Evolutionary conservation across 2,329 filamentous ascomycete species (phyloP).

Genomic region (Neophaeococcomyces mojaviensis): DNA sequence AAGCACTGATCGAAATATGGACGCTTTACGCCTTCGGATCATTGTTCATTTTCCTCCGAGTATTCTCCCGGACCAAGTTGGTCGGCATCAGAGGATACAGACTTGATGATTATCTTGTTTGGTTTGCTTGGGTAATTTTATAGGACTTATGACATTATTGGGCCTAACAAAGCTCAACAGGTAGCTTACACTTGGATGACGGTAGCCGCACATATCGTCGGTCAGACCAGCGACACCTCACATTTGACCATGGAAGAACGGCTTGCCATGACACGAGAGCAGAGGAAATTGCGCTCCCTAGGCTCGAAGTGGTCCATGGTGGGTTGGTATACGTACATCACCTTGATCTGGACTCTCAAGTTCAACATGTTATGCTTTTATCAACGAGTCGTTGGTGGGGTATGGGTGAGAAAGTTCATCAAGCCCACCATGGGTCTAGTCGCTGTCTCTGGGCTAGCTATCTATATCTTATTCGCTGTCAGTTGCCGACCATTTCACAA

Average conservation of each 20-base stretch:
- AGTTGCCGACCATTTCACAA: slow-evolving; percentile 30
- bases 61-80: slow-evolving; percentile 29
- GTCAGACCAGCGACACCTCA: slow-evolving; percentile 27
- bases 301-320: slow-evolving; percentile 33
- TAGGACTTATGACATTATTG: too few relatives aligned
- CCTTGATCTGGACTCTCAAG: slow-evolving; percentile 35
- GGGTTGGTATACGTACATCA: slow-evolving; percentile 29
- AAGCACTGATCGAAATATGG: too few relatives aligned
- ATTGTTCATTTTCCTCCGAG: too few relatives aligned
- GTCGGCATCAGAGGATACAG: slow-evolving; percentile 29
- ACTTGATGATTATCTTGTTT: slow-evolving; percentile 30
- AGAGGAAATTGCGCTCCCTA: slow-evolving; percentile 25
- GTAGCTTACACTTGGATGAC: slow-evolving; percentile 20
- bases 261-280: slow-evolving; percentile 24
- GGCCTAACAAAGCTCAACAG: slow-evolving; percentile 1
- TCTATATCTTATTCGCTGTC: slow-evolving; percentile 24
- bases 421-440: slow-evolving; percentile 30
- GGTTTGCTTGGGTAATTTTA: slow-evolving; percentile 25
- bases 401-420: slow-evolving; percentile 33
- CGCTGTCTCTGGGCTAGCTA: slow-evolving; percentile 20
- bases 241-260: slow-evolving; percentile 24
- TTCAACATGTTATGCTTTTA: slow-evolving; percentile 38
- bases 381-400: slow-evolving; percentile 28
- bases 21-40: too few relatives aligned
- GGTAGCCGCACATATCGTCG: slow-evolving; percentile 24